A percentile compares a stretch with the other conserved stretches of the same genome.
These are phyloP conservation scores for Corynascus novoguineensis DNA, from an alignment of 495 filamentous ascomycete genomes.

Conservation along the genomic window DNA sequence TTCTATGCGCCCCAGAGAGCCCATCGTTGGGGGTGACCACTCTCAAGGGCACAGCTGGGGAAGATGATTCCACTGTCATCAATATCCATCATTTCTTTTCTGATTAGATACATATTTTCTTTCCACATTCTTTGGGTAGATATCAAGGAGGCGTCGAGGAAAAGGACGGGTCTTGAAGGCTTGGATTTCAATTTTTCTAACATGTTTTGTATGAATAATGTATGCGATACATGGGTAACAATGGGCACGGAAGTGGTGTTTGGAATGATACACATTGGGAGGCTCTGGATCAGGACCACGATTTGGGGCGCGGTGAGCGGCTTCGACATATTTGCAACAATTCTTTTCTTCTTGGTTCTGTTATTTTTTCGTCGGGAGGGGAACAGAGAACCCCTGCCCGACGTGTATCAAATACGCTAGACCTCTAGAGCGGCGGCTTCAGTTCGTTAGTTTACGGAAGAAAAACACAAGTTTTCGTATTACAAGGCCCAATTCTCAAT, in stretches of 20 bases:
- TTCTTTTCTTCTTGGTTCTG: background rate
- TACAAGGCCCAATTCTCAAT: background rate
- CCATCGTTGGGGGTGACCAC: conserved; percentile 17
- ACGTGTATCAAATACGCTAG: conserved; percentile 4
- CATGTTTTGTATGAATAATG: conserved; percentile 12
- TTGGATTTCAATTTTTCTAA: background rate
- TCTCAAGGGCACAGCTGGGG: conserved; percentile 24
- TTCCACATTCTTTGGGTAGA: conserved; percentile 13
- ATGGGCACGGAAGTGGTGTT: conserved; percentile 1
- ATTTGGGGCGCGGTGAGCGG: background rate
- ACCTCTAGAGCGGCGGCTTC: background rate
- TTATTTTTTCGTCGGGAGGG: background rate
- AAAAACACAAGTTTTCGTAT: background rate
- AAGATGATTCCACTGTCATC: conserved; percentile 18
- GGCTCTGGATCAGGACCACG: background rate
- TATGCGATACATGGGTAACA: background rate
- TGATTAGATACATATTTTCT: conserved; percentile 12
- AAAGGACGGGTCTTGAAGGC: background rate
- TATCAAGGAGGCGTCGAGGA: conserved; percentile 15
- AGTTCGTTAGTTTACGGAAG: background rate
- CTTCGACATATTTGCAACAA: background rate
- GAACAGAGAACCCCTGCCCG: background rate
- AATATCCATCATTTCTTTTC: conserved; percentile 1
- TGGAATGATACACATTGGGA: background rate
- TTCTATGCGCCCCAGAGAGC: conserved; percentile 29